phyloP scores from a whole-genome alignment of 805 yeast species.

The Martiniozyma abietophila region DNA sequence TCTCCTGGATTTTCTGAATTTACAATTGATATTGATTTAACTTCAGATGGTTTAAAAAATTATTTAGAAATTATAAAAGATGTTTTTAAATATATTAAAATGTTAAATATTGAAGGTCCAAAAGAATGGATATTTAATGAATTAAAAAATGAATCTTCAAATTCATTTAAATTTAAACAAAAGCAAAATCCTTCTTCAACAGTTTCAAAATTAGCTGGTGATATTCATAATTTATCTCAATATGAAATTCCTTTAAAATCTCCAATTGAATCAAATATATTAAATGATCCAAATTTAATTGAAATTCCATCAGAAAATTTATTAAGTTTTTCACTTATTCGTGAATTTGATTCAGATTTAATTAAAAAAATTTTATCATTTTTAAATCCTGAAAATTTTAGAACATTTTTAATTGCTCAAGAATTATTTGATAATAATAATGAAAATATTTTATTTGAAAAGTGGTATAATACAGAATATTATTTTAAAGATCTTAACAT shows the following conservation, averaged over 20 bases:
- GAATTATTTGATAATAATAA: conserved; percentile 36
- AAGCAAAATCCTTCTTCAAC: conserved; percentile 65
- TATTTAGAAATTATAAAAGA: conserved; percentile 52
- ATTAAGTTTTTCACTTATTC: conserved; percentile 44
- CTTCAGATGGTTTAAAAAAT: conserved; percentile 57
- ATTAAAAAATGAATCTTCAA: conserved; percentile 53
- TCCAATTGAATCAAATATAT: conserved; percentile 6
- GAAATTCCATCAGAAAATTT: conserved; percentile 56
- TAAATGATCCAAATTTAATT: conserved; percentile 3
- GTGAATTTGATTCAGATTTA: conserved; percentile 47
- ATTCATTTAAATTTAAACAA: conserved; percentile 73
- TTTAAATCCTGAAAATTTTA: conserved; percentile 51
- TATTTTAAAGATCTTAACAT: conserved; percentile 31
- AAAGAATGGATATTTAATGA: conserved; percentile 79
- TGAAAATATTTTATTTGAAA: conserved; percentile 40
- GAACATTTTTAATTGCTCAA: conserved; percentile 46
- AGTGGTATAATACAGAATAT: conserved; percentile 91
- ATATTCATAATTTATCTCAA: conserved; percentile 18
- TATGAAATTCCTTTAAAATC: conserved; percentile 18
- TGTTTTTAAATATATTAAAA: conserved; percentile 63
- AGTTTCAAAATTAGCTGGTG: conserved; percentile 40
- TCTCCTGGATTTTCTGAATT: conserved; percentile 63
- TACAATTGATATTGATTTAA: conserved; percentile 63
- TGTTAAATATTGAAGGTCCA: conserved; percentile 51
- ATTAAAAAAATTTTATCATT: conserved; percentile 40